Conservation (phyloP, 306 rosid genomes). For the Vachellia pachyceras region DNA sequence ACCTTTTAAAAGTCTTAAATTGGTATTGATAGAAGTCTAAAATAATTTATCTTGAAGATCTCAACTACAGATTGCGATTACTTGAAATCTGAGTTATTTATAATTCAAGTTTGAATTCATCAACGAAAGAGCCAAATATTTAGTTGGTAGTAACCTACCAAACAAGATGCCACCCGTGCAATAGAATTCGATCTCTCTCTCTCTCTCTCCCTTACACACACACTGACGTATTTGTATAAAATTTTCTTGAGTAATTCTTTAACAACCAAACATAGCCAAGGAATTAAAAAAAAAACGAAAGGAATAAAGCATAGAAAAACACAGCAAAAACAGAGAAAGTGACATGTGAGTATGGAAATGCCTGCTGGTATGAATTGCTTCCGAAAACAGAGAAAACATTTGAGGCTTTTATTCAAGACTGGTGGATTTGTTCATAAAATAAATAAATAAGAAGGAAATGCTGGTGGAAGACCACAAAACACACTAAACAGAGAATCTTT, state of each 20-base stretch:
- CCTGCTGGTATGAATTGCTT: constrained; percentile 2
- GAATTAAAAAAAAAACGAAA: not conserved
- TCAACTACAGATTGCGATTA: not conserved
- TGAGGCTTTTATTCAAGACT: constrained; percentile 18
- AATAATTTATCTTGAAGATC: not conserved
- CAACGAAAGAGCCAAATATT: not conserved
- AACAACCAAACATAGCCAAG: not conserved
- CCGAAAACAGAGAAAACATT: not conserved
- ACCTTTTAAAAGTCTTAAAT: not conserved
- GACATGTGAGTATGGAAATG: not conserved
- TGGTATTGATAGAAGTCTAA: not conserved
- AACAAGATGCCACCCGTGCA: constrained; percentile 38
- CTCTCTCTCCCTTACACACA: too few species aligned
- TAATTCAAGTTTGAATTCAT: not conserved
- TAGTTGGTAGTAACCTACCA: constrained; percentile 30
- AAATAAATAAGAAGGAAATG: not conserved
- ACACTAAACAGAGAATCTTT: constrained; percentile 1
- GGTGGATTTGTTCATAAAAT: not conserved
- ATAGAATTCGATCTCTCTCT: not conserved
- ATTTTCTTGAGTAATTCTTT: not conserved
- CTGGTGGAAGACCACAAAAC: constrained; percentile 47
- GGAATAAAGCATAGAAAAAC: not conserved
- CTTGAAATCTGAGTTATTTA: not conserved
- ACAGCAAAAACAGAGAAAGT: constrained; percentile 23
- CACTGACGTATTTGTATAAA: too few species aligned